Evolutionary conservation across 2,329 filamentous ascomycete species (phyloP), one percentile per base, ranked within the genome.

Genomic region (Penicillium expansum): DNA sequence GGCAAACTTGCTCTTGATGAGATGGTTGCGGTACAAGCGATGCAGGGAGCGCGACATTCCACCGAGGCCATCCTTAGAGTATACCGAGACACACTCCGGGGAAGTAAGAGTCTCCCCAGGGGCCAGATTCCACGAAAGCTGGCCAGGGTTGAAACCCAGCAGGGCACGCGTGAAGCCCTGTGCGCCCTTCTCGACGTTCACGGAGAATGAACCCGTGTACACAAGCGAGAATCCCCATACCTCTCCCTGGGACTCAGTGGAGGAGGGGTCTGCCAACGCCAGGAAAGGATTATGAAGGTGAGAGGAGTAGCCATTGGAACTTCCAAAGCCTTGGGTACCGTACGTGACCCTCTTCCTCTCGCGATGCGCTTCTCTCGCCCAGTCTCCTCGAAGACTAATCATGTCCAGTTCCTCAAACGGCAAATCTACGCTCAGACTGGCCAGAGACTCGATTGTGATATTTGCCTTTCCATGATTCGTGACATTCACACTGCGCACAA

Each of bases 251-350:
- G 80, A 79, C 63, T 88, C 85, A 1, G 85, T 88, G 0, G 85
- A 83, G 0, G 74, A 75, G 0, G 84, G 80, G 3, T 81, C 74
- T 0, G 83, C 76, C 2, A 88, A 70, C 0, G 83, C 78, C 22
- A 88, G 76, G 72, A 88, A 88, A 0, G 85, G 85, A 62, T 88
- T 88, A 66, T 87, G 83, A 1, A 84, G 74, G 61, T 87, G 83
- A 0, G 84, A 87, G 0, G 85, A 84, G 66, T 85, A 88, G 1
- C 86, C 86, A 3, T 79, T 80, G 0, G 77, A 80, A 62, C 84
- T 87, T 16, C 82, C 82, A 66, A 88, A 87, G 6, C 83, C 84
- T 41, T 59, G 24, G 11, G 20, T 72, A 9, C 85, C 85, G 51
- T 80, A 85, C 27, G 83, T 80, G 2, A 87, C 77, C 58, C 79